Conservation (phyloP, 352 stramenopile genomes). For the Globisporangium emineosum region DNA sequence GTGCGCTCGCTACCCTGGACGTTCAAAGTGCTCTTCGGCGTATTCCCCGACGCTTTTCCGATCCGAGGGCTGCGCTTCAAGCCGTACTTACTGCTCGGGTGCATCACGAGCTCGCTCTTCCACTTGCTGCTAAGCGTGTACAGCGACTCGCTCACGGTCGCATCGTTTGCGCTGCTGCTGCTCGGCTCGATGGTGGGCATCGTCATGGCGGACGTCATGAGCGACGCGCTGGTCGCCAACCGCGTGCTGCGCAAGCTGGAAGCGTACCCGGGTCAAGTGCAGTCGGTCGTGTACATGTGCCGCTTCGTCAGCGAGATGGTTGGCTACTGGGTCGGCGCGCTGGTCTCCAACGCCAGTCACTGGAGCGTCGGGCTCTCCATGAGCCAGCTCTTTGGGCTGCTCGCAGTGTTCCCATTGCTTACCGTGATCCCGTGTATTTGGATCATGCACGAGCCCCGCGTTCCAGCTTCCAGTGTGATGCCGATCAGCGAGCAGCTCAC, state of each 20-base stretch:
- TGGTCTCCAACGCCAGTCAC: conserved; percentile 50
- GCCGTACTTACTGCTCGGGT: conserved; percentile 73
- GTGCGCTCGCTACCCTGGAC: conserved; percentile 72
- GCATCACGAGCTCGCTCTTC: conserved; percentile 54
- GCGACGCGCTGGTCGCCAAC: conserved; percentile 63
- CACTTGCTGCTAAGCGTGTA: conserved; percentile 39
- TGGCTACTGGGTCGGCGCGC: conserved; percentile 62
- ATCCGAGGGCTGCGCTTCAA: conserved; percentile 60
- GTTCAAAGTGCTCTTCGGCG: conserved; percentile 76
- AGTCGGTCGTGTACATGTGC: conserved; percentile 76
- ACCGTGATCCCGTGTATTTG: conserved; percentile 55
- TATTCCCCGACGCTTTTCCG: conserved; percentile 64
- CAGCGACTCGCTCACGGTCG: conserved; percentile 38
- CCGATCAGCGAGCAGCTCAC: conserved; percentile 34
- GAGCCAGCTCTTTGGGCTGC: conserved; percentile 56
- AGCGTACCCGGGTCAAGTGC: conserved; percentile 33
- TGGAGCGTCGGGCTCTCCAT: conserved; percentile 66
- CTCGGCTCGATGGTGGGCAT: conserved; percentile 68
- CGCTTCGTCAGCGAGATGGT: conserved; percentile 78
- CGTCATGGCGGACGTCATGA: conserved; percentile 84
- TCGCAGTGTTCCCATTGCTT: conserved; percentile 57
- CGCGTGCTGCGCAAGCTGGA: conserved; percentile 51
- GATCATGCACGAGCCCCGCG: conserved; percentile 47
- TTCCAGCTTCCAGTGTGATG: conserved; percentile 12
- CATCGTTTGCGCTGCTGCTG: conserved; percentile 67